Evolutionary conservation across 169 alveolate species (phyloP).

Genomic region (Plasmodium ovale): DNA sequence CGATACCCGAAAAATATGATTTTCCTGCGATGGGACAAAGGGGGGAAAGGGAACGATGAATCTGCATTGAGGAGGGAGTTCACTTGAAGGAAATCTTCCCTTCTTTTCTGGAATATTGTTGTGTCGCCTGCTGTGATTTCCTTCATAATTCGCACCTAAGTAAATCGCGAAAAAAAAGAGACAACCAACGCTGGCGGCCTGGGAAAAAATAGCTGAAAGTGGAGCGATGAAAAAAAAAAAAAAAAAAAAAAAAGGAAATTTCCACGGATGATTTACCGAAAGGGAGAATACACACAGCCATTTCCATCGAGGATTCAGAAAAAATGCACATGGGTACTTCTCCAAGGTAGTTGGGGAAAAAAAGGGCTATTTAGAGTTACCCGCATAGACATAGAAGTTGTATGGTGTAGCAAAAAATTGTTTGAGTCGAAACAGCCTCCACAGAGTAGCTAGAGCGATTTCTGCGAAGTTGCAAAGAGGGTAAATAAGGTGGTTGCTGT

Average conservation of each 20-base stretch:
- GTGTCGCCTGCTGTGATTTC: too few species aligned
- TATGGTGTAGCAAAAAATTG: slow-evolving; percentile 25
- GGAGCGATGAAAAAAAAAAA: not conserved
- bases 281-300: not conserved
- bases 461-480: slow-evolving; percentile 13
- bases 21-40: too few species aligned
- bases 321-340: not conserved
- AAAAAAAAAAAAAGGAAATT: not conserved
- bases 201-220: slow-evolving; percentile 32
- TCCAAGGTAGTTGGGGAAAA: not conserved
- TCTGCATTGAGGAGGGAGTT: not conserved
- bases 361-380: not conserved
- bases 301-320: not conserved
- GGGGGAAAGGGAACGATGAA: not conserved
- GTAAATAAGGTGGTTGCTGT: not conserved
- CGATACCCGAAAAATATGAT: slow-evolving; percentile 43
- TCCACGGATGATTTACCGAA: not conserved
- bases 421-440: slow-evolving; percentile 37
- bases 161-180: slow-evolving; percentile 55
- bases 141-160: slow-evolving; percentile 19
- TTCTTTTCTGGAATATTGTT: too few species aligned
- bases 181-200: slow-evolving; percentile 59
- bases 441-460: slow-evolving; percentile 35
- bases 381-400: slow-evolving; percentile 58
- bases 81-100: not conserved